These are phyloP conservation scores for Calonectria crousiana DNA, from an alignment of 2,329 filamentous ascomycete genomes.

Conservation along the genomic window DNA sequence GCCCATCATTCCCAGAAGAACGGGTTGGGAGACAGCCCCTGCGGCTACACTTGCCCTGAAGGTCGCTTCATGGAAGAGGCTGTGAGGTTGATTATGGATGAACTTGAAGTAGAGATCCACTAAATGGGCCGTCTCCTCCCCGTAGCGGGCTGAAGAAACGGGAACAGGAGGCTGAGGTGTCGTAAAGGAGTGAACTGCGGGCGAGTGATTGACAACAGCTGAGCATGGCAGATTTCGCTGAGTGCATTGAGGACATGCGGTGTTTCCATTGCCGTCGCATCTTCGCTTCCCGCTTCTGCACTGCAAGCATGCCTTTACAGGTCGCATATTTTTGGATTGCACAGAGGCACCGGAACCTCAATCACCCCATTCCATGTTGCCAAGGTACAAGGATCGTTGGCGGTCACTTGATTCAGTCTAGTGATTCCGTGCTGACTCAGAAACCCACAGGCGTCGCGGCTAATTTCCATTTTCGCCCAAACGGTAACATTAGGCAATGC, in stretches of 20 bases:
- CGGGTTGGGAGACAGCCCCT: conserved; percentile 24
- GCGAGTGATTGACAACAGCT: too few species aligned
- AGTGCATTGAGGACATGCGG: conserved; percentile 29
- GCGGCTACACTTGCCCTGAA: conserved; percentile 31
- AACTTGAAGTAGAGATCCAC: conserved; percentile 38
- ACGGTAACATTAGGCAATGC: neutral
- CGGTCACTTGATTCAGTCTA: neutral
- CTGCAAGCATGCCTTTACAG: conserved; percentile 33
- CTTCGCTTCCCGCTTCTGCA: conserved; percentile 36
- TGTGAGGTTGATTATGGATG: conserved; percentile 41
- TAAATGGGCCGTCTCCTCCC: conserved; percentile 22
- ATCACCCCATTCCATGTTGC: neutral
- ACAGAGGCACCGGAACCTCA: neutral
- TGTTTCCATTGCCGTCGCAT: conserved; percentile 25
- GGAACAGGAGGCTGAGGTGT: neutral
- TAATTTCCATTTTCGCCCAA: neutral
- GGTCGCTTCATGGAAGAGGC: conserved; percentile 34
- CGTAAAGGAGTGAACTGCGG: too few species aligned
- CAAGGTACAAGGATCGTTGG: neutral
- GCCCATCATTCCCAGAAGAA: conserved; percentile 38
- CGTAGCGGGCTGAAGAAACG: neutral
- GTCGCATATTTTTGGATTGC: conserved; percentile 29
- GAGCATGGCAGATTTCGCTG: conserved; percentile 33
- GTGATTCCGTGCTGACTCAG: neutral
- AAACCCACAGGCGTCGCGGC: neutral